phyloP scores from a whole-genome alignment of 1,284 basidiomycete species.

The Testicularia cyperi region DNA sequence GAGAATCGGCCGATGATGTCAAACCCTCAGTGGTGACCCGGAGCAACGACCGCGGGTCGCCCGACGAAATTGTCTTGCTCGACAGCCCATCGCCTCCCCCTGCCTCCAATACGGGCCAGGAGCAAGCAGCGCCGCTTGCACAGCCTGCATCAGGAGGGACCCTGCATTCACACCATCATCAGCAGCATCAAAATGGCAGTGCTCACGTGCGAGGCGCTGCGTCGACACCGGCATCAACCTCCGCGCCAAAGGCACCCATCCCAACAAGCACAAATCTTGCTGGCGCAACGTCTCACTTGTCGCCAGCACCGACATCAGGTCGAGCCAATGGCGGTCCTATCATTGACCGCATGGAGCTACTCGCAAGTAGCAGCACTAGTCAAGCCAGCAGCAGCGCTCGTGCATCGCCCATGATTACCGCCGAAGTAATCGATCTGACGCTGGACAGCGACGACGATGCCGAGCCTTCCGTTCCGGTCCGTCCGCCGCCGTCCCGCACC shows the following conservation, averaged over 20 bases:
- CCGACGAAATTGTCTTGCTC: constrained; percentile 20
- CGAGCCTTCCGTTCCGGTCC: constrained; percentile 14
- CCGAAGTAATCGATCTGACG: constrained; percentile 37
- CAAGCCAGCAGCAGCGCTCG: constrained; percentile 7
- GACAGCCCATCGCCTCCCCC: constrained; percentile 28
- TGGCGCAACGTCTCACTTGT: background rate
- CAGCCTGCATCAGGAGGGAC: background rate
- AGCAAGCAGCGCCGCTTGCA: too few relatives aligned
- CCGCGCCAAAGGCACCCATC: too few relatives aligned
- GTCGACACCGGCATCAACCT: too few relatives aligned
- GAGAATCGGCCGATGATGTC: constrained; percentile 9
- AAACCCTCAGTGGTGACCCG: too few relatives aligned
- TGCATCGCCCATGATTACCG: constrained; percentile 7
- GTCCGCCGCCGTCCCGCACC: constrained; percentile 1
- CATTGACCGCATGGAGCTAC: too few relatives aligned
- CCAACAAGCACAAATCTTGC: too few relatives aligned
- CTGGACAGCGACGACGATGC: constrained; percentile 33
- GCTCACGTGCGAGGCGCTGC: too few relatives aligned
- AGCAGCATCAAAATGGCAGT: too few relatives aligned
- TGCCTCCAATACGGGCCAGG: too few relatives aligned
- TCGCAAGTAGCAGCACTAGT: constrained; percentile 23
- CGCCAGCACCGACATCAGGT: background rate
- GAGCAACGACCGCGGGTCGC: background rate
- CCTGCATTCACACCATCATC: constrained; percentile 1
- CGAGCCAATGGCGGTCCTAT: too few relatives aligned